A percentile compares a stretch with the other conserved stretches of the same genome.
Evolutionary conservation across 2,329 filamentous ascomycete genomes (phyloP).

Genomic region (Parasarocladium wereldwijsianum): DNA sequence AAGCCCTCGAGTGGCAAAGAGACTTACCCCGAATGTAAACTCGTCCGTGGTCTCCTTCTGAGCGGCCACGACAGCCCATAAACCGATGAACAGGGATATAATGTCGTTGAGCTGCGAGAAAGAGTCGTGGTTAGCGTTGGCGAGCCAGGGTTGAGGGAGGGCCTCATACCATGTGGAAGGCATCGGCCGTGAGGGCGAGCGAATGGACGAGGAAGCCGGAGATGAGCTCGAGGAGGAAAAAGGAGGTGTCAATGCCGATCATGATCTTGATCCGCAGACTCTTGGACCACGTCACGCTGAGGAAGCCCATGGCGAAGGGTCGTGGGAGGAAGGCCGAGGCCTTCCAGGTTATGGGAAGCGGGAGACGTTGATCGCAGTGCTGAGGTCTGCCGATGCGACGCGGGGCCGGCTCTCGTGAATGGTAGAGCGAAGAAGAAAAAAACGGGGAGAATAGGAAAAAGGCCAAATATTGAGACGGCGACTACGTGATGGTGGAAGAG

Average conservation of each 20-base stretch:
- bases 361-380: conserved; percentile 4
- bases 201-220: conserved; percentile 81
- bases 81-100: conserved; percentile 76
- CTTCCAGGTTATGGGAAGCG: background rate
- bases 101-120: conserved; percentile 75
- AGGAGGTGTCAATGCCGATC: conserved; percentile 74
- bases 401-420: too few relatives aligned
- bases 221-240: conserved; percentile 81
- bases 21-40: conserved; percentile 82
- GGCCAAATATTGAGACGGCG: too few relatives aligned
- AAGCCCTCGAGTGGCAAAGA: too few relatives aligned
- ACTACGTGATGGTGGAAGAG: too few relatives aligned
- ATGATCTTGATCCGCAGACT: conserved; percentile 84
- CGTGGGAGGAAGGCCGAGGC: conserved; percentile 1
- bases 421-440: too few relatives aligned
- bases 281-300: conserved; percentile 75
- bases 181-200: conserved; percentile 85
- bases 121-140: conserved; percentile 2
- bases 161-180: conserved; percentile 80
- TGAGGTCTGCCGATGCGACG: too few relatives aligned
- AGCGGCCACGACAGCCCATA: conserved; percentile 90
- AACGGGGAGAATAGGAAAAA: too few relatives aligned
- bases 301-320: conserved; percentile 14
- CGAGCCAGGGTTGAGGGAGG: conserved; percentile 2
- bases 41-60: conserved; percentile 74